phyloP scores from a whole-genome alignment of 805 yeast genomes.

The Wickerhamiella bombiphila region DNA sequence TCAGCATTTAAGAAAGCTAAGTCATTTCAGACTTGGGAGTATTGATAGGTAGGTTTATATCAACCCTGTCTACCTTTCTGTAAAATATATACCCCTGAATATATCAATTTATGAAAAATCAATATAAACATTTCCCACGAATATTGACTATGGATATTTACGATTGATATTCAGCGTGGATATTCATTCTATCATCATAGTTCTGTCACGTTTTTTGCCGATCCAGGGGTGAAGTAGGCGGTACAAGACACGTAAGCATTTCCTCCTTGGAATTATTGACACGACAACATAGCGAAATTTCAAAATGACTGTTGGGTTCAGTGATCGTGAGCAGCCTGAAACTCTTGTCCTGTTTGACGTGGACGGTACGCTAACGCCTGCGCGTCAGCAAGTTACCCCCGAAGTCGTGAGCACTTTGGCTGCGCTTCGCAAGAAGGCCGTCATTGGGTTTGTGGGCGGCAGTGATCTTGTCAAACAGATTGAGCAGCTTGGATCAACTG shows the following conservation, averaged over 20 bases:
- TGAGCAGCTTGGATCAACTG: conserved; percentile 80
- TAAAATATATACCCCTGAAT: too few relatives aligned
- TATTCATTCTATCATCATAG: too few relatives aligned
- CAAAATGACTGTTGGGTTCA: conserved; percentile 35
- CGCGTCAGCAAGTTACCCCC: conserved; percentile 50
- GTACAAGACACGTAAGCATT: neutral
- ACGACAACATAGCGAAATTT: neutral
- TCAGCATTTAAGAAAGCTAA: too few relatives aligned
- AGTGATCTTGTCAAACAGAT: conserved; percentile 86
- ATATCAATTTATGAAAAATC: too few relatives aligned
- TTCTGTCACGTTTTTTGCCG: too few relatives aligned
- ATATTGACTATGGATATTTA: too few relatives aligned
- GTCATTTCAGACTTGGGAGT: too few relatives aligned
- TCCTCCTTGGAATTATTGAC: neutral
- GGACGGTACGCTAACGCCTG: conserved; percentile 97
- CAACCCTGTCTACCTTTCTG: too few relatives aligned
- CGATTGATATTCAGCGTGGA: too few relatives aligned
- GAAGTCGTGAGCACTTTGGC: conserved; percentile 62
- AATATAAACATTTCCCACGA: too few relatives aligned
- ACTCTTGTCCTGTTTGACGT: conserved; percentile 90
- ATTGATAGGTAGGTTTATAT: too few relatives aligned
- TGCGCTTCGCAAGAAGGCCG: conserved; percentile 78
- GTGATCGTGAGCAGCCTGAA: conserved; percentile 55
- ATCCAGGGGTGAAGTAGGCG: too few relatives aligned
- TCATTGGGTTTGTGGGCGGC: conserved; percentile 96